These are phyloP conservation scores for Craterostigma plantagineum DNA, from an alignment of 257 asterid genomes.

Conservation along the genomic window DNA sequence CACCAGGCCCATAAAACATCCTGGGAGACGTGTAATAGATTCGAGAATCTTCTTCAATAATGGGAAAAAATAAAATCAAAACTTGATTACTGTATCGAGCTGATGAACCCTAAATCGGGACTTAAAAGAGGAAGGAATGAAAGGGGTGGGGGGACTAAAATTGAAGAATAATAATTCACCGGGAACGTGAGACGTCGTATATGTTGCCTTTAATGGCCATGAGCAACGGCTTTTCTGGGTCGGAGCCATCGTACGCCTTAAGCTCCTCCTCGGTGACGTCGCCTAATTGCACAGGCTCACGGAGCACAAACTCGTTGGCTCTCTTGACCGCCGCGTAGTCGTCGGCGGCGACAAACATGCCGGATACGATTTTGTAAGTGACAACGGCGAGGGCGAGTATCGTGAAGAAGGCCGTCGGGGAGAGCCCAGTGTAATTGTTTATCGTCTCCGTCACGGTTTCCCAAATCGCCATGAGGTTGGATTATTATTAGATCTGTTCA, in stretches of 20 bases:
- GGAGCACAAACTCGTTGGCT: constrained; percentile 26
- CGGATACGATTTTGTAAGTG: constrained; percentile 48
- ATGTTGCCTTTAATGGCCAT: constrained; percentile 88
- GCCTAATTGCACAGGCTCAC: constrained; percentile 68
- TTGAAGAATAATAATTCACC: constrained; percentile 17
- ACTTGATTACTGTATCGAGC: too few species aligned
- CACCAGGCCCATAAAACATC: constrained; percentile 98
- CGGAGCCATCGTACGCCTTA: constrained; percentile 65
- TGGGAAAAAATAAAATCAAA: too few species aligned
- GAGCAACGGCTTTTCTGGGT: constrained; percentile 58
- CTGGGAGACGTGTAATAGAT: constrained; percentile 16
- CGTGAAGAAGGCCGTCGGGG: constrained; percentile 69
- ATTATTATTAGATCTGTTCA: too few species aligned
- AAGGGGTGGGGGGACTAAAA: too few species aligned
- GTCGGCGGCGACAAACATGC: constrained; percentile 58
- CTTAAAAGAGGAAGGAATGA: too few species aligned
- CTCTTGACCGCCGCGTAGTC: constrained; percentile 49
- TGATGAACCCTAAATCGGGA: too few species aligned
- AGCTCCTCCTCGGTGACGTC: constrained; percentile 60
- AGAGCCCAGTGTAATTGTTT: constrained; percentile 50
- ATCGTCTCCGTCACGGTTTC: constrained; percentile 27
- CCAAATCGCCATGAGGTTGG: constrained; percentile 30
- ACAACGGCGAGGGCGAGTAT: constrained; percentile 42
- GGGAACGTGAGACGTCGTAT: constrained; percentile 81
- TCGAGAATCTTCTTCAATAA: too few species aligned